These are phyloP conservation scores for Leccinum barrowsii DNA, from an alignment of 768 basidiomycete genomes.

Conservation along the genomic window DNA sequence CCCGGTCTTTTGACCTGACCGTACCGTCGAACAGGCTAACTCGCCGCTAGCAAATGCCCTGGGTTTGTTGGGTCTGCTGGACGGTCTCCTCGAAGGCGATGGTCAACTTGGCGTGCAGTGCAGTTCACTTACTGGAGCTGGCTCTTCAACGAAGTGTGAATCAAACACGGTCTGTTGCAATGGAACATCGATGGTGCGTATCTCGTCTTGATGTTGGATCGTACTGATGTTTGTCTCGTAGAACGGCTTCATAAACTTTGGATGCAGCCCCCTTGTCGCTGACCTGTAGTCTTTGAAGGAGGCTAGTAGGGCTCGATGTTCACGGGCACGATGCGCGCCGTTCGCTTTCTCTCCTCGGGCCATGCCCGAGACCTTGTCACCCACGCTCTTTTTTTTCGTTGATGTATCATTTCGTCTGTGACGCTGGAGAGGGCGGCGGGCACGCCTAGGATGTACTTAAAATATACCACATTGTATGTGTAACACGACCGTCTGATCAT, in stretches of 20 bases:
- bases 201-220: not conserved
- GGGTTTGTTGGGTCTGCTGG: not conserved
- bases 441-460: conserved; percentile 16
- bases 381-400: conserved; percentile 25
- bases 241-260: conserved; percentile 26
- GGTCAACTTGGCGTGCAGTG: conserved; percentile 19
- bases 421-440: not conserved
- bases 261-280: conserved; percentile 18
- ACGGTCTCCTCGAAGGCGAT: not conserved
- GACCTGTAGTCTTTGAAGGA: not conserved
- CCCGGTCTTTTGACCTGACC: conserved; percentile 6
- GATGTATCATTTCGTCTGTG: conserved; percentile 17
- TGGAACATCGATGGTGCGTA: conserved; percentile 14
- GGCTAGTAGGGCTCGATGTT: conserved; percentile 3
- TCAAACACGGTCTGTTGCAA: conserved; percentile 25
- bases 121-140: conserved; percentile 22
- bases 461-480: conserved; percentile 10
- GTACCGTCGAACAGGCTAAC: conserved; percentile 7
- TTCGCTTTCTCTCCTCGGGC: conserved; percentile 19
- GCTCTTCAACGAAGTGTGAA: conserved; percentile 16
- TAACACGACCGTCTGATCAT: not conserved
- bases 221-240: not conserved
- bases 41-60: not conserved
- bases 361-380: conserved; percentile 12
- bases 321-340: not conserved